phyloP scores from a whole-genome alignment of 2,329 filamentous ascomycete species.

The Arthrobotrys conoides region DNA sequence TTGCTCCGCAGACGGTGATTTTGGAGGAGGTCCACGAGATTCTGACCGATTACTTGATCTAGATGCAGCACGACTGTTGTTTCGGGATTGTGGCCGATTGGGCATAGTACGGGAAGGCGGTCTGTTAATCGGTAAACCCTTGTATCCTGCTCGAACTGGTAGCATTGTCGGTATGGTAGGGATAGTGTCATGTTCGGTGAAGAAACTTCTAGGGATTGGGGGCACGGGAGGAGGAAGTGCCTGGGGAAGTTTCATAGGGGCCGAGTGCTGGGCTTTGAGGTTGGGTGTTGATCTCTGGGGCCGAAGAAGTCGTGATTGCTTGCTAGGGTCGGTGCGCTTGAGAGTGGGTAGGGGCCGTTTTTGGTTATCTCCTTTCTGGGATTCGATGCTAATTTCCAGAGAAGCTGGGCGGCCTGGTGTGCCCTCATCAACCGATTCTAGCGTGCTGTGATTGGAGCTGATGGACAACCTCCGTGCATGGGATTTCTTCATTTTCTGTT shows the following conservation, averaged over 20 bases:
- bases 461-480: slow-evolving; percentile 55
- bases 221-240: slow-evolving; percentile 63
- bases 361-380: slow-evolving; percentile 32
- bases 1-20: slow-evolving; percentile 50
- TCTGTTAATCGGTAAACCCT: slow-evolving; percentile 70
- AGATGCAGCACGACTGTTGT: slow-evolving; percentile 67
- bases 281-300: slow-evolving; percentile 56
- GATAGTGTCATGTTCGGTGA: slow-evolving; percentile 63
- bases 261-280: slow-evolving; percentile 50
- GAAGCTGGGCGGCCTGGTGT: slow-evolving; percentile 49
- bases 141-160: slow-evolving; percentile 64
- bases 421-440: slow-evolving; percentile 55
- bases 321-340: slow-evolving; percentile 42
- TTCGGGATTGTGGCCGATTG: slow-evolving; percentile 62
- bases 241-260: slow-evolving; percentile 54
- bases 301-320: slow-evolving; percentile 53
- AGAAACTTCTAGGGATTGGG: slow-evolving; percentile 61
- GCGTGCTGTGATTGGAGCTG: slow-evolving; percentile 48
- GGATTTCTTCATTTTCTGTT: slow-evolving; percentile 58
- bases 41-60: slow-evolving; percentile 59
- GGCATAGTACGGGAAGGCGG: slow-evolving; percentile 72
- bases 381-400: slow-evolving; percentile 39
- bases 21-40: slow-evolving; percentile 45
- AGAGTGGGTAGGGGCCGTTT: slow-evolving; percentile 46
- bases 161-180: slow-evolving; percentile 71